Base-by-base conservation (phyloP, 495 filamentous ascomycete genomes). In the Daldinia bambusicola region DNA sequence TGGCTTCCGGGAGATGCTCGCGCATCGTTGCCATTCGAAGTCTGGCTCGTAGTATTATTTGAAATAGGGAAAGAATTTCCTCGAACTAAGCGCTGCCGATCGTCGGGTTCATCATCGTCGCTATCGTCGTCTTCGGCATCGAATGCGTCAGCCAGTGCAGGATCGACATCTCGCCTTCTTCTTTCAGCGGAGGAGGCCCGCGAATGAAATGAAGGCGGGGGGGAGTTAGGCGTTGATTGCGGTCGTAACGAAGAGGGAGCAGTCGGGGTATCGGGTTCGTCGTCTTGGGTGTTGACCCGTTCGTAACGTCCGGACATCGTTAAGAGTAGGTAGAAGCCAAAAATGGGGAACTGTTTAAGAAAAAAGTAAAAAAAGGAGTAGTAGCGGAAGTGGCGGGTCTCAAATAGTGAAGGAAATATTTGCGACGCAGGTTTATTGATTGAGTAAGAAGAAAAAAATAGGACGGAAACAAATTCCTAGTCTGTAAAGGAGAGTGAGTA, bases 201-300 rank as follows among this genome's bases (percentile, higher is more conserved):
- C 43, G 94, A 98, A 74, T 87, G 93, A 79, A 98, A 99, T 9
- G 96, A 98, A 20, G 96, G 95, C 18, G 96, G 94, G 48, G 95
- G 94, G 62, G 96, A 98, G 75, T 84, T 88, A 22, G 94, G 92
- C 58, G 90, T 88, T 31, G 84, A 77, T 61, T 76, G 80, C 65
- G 69, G 77, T 50, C 72, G 77, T 62, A 69, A 78, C 63, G 76
- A 74, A 61, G 70, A 69, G 56, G 78, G 59, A 22, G 66, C 52
- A 20, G 65, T 67, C 18, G 84, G 82, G 43, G 80, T 76, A 38
- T 82, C 77, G 63, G 77, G 61, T 14, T 83, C 80, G 57, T 86
- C 83, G 68, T 85, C 84, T 40, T 80, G 82, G 71, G 79, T 80
- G 62, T 83, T 84, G 5, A 84, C 80, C 82, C 92, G 85, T 80